Base-by-base conservation (phyloP, 805 yeast genomes). In the Saturnispora gosingensis region DNA sequence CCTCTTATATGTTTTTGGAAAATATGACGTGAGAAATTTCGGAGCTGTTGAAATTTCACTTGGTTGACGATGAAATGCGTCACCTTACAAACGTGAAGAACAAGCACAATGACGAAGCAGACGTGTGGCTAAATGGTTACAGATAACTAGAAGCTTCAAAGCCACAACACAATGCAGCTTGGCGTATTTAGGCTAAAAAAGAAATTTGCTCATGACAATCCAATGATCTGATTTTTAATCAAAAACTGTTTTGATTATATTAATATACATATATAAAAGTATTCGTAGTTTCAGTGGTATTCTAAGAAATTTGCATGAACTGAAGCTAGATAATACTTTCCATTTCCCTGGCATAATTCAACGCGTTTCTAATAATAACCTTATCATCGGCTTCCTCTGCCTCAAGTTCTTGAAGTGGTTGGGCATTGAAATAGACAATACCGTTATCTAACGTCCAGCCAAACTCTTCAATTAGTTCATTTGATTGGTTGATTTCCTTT, bases 301-400 rank as follows among this genome's bases (percentile, higher is more conserved):
- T 7, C 5, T 13, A 20, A 16, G 39, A n/a, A 6, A n/a, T 36
- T 27, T 45, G 15, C 27, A 51, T 16, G 15, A 32, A 20, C 49
- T 16, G 15, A 32, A 16, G 25, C 43, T 76, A 90, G 48, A 91
- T 83, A 67, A 91, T 93, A 18, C 93, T 85, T 72, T 93, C 99
- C 64, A 93, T 81, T 68, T 88, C 93, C 56, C 83, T 84, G 11
- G 97, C 97, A 63, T 89, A 91, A 55, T 76, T 80, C 58, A 91
- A 76, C n/a, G 90, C 79, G 63, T 85, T 84, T 58, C 74, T 82
- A 51, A 88, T 80, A 43, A 83, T 69, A 40, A 68, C 64, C 54
- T 76, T 72, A 52, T 70, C 75, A 48, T 71, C 74, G 35, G 66
- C 69, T 32, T 65, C 68, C 15, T 56, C 55, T 16, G 22, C 45